Conservation (phyloP, 768 basidiomycete genomes). For the Exidia glandulosa region DNA sequence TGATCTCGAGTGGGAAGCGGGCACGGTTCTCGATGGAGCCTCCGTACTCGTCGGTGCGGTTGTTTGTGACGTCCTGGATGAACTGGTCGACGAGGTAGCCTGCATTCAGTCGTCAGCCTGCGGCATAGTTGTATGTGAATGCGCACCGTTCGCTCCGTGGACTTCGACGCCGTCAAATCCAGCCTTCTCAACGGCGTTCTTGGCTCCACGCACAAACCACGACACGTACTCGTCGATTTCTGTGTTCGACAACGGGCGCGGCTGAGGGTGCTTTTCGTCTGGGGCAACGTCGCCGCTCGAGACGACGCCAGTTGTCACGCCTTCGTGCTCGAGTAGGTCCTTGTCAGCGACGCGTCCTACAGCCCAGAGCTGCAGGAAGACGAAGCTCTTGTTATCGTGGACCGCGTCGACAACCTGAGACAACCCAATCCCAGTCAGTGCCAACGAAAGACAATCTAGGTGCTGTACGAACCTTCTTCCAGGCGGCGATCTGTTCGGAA, state of each 20-base stretch:
- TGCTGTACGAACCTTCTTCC: slow-evolving; percentile 45
- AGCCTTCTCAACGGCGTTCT: slow-evolving; percentile 34
- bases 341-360: slow-evolving; percentile 39
- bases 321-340: not conserved
- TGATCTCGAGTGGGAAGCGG: slow-evolving; percentile 51
- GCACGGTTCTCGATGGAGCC: slow-evolving; percentile 64
- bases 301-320: not conserved
- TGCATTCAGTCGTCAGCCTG: too few relatives aligned
- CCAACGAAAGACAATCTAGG: too few relatives aligned
- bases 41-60: slow-evolving; percentile 60
- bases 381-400: slow-evolving; percentile 39
- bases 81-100: slow-evolving; percentile 50
- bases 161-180: slow-evolving; percentile 59
- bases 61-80: slow-evolving; percentile 44
- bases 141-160: slow-evolving; percentile 13
- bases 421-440: not conserved
- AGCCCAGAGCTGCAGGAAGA: slow-evolving; percentile 51
- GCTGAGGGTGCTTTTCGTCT: too few relatives aligned
- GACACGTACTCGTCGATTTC: slow-evolving; percentile 41
- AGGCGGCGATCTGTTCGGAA: slow-evolving; percentile 43
- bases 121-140: too few relatives aligned
- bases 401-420: slow-evolving; percentile 51
- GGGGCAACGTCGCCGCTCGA: not conserved
- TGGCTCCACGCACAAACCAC: slow-evolving; percentile 44
- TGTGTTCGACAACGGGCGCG: slow-evolving; percentile 30